Percentiles rank a stretch among this genome's conserved stretches.
Conservation (phyloP, 495 filamentous ascomycete genomes). For the Platismatia glauca region DNA sequence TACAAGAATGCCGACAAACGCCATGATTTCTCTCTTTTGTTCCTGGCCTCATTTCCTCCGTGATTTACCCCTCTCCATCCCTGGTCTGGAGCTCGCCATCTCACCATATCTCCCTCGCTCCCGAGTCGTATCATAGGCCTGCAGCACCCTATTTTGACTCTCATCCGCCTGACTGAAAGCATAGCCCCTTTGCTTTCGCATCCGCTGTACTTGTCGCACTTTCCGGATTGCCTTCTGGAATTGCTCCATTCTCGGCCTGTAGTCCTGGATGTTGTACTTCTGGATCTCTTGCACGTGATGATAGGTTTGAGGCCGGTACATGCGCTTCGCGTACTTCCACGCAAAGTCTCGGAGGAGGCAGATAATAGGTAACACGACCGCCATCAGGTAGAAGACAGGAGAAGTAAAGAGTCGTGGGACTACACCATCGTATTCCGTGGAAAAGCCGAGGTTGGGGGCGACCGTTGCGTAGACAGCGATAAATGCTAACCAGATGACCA, state of each 20-base stretch:
- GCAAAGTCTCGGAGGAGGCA: slow-evolving; percentile 87
- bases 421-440: slow-evolving; percentile 75
- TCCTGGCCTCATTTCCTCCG: slow-evolving; percentile 17
- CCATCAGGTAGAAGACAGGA: slow-evolving; percentile 86
- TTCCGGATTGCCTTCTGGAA: slow-evolving; percentile 99
- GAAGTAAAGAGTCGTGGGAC: slow-evolving; percentile 70
- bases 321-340: slow-evolving; percentile 78
- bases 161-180: slow-evolving; percentile 98
- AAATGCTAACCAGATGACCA: slow-evolving; percentile 86
- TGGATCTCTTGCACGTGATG: slow-evolving; percentile 99
- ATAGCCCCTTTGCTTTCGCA: slow-evolving; percentile 98
- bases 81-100: slow-evolving; percentile 67
- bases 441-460: slow-evolving; percentile 76
- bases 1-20: slow-evolving; percentile 4
- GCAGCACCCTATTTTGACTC: slow-evolving; percentile 81
- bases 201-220: slow-evolving; percentile 94
- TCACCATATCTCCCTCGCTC: slow-evolving; percentile 90
- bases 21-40: background rate
- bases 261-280: slow-evolving; percentile 99
- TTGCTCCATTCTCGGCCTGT: slow-evolving; percentile 97
- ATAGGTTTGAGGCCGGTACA: slow-evolving; percentile 93
- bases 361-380: slow-evolving; percentile 64
- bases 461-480: slow-evolving; percentile 84
- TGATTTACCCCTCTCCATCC: slow-evolving; percentile 24
- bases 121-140: slow-evolving; percentile 94